phyloP scores from a whole-genome alignment of 257 asterid genomes.

The Plantago ovata region DNA sequence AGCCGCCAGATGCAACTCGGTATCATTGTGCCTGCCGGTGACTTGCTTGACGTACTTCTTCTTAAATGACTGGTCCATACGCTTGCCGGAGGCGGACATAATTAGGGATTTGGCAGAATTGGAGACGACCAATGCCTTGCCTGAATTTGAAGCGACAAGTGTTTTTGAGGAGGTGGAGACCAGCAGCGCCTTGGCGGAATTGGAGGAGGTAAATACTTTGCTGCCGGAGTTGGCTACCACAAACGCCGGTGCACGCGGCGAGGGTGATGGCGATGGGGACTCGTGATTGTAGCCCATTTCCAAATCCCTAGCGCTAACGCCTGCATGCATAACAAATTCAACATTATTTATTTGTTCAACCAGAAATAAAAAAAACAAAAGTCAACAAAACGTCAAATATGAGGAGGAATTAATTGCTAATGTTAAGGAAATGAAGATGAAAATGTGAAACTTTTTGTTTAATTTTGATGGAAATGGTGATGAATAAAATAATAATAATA shows the following conservation, averaged over 20 bases:
- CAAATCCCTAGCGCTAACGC: slow-evolving; percentile 45
- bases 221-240: slow-evolving; percentile 37
- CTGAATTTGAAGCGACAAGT: slow-evolving; percentile 36
- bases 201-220: slow-evolving; percentile 29
- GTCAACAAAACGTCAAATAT: too few relatives aligned
- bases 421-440: too few relatives aligned
- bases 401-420: too few relatives aligned
- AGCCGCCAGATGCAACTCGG: slow-evolving; percentile 54
- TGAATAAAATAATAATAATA: too few relatives aligned
- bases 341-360: too few relatives aligned
- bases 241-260: slow-evolving; percentile 39
- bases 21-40: slow-evolving; percentile 48
- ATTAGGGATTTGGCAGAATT: slow-evolving; percentile 34
- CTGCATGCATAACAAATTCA: too few relatives aligned
- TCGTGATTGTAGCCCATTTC: slow-evolving; percentile 63
- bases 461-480: too few relatives aligned
- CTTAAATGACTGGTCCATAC: slow-evolving; percentile 32
- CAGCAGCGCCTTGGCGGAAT: slow-evolving; percentile 26
- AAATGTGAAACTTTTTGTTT: too few relatives aligned
- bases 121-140: slow-evolving; percentile 34
- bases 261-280: slow-evolving; percentile 25
- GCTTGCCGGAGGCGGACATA: slow-evolving; percentile 42
- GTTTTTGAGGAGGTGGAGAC: slow-evolving; percentile 33
- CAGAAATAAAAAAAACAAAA: too few relatives aligned
- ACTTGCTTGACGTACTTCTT: slow-evolving; percentile 54